Percentiles rank a stretch among this genome's conserved stretches.
Evolutionary conservation across 306 rosid species (phyloP).

Genomic region (Medicago ruthenica): DNA sequence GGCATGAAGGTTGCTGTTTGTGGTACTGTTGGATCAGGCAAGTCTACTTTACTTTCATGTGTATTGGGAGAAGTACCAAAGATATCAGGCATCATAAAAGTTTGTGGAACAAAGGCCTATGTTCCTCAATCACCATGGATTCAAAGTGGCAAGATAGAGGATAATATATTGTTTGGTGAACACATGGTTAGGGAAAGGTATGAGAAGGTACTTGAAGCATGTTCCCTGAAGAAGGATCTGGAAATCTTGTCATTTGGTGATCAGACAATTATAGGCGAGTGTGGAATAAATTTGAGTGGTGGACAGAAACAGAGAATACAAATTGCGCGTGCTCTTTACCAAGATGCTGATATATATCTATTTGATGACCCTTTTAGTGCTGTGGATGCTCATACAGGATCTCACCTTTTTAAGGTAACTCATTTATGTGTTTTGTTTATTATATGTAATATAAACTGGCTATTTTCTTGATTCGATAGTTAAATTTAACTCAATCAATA

Average conservation of each 20-base stretch:
- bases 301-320: conserved; percentile 95
- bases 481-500: too few species aligned
- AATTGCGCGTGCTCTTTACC: conserved; percentile 84
- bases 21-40: conserved; percentile 73
- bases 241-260: conserved; percentile 81
- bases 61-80: conserved; percentile 86
- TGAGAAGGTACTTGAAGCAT: conserved; percentile 80
- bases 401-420: too few species aligned
- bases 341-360: conserved; percentile 86
- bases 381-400: too few species aligned
- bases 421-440: too few species aligned
- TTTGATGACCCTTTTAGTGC: conserved; percentile 68
- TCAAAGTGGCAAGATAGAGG: conserved; percentile 86
- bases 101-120: conserved; percentile 87
- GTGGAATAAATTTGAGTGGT: conserved; percentile 96
- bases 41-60: conserved; percentile 82
- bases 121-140: conserved; percentile 94
- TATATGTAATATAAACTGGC: too few species aligned
- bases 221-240: conserved; percentile 80
- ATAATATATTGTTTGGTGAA: conserved; percentile 74
- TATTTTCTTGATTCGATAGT: too few species aligned
- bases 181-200: conserved; percentile 76
- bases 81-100: conserved; percentile 63
- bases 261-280: conserved; percentile 86
- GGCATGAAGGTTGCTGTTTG: conserved; percentile 63